Conservation (phyloP, 257 asterid genomes). For the Parsonsia alboflavescens region DNA sequence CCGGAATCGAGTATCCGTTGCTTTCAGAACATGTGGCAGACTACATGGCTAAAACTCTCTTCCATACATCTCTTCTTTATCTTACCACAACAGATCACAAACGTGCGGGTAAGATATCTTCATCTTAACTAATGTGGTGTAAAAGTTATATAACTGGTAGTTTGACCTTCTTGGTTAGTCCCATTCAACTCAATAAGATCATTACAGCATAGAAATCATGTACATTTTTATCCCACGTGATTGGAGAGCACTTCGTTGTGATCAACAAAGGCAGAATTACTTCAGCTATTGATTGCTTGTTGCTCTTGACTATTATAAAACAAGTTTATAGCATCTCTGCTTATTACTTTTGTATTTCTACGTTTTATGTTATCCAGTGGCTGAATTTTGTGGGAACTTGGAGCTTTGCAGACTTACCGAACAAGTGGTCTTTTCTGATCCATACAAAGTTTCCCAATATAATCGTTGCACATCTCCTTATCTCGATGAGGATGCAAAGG, state of each 20-base stretch:
- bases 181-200: background rate
- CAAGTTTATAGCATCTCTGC: conserved; percentile 7
- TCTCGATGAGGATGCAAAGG: conserved; percentile 83
- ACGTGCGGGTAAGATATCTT: conserved; percentile 54
- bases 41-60: conserved; percentile 83
- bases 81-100: conserved; percentile 82
- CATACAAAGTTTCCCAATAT: conserved; percentile 76
- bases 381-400: conserved; percentile 87
- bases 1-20: conserved; percentile 82
- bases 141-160: background rate
- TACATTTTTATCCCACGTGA: background rate
- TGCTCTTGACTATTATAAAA: background rate
- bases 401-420: conserved; percentile 95
- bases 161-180: background rate
- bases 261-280: background rate
- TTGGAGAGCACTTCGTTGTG: background rate
- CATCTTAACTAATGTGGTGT: background rate
- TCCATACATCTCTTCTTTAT: conserved; percentile 82
- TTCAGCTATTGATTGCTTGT: background rate
- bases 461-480: conserved; percentile 85
- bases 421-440: conserved; percentile 93
- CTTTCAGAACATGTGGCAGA: conserved; percentile 79
- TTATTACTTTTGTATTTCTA: conserved; percentile 8
- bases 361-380: conserved; percentile 67
- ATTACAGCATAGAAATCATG: too few relatives aligned